Conservation (phyloP, 805 yeast genomes). For the Cyberlindnera maclurae region DNA sequence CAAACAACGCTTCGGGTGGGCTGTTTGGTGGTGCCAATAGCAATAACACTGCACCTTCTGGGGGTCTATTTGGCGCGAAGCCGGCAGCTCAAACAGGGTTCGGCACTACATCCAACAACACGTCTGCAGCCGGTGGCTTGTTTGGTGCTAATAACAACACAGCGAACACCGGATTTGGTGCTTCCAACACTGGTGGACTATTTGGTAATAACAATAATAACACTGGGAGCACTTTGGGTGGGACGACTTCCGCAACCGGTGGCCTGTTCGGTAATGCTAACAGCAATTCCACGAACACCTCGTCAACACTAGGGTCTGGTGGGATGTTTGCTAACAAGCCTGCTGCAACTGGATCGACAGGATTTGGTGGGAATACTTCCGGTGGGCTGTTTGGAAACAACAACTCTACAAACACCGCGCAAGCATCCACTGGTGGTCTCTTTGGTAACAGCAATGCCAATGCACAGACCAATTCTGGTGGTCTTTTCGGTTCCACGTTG, state of each 20-base stretch:
- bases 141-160: slow-evolving; percentile 32
- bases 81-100: slow-evolving; percentile 24
- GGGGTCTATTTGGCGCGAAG: slow-evolving; percentile 28
- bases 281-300: slow-evolving; percentile 14
- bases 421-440: slow-evolving; percentile 26
- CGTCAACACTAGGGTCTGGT: slow-evolving; percentile 22
- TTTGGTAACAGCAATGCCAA: slow-evolving; percentile 19
- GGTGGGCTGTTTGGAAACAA: slow-evolving; percentile 22
- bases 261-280: slow-evolving; percentile 34
- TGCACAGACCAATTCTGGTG: slow-evolving; percentile 22
- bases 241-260: slow-evolving; percentile 20
- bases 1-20: slow-evolving; percentile 24
- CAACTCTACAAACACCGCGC: slow-evolving; percentile 21
- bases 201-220: slow-evolving; percentile 31
- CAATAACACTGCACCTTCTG: slow-evolving; percentile 13
- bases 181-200: slow-evolving; percentile 24
- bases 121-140: slow-evolving; percentile 30
- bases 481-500: slow-evolving; percentile 29
- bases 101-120: slow-evolving; percentile 26
- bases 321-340: slow-evolving; percentile 37
- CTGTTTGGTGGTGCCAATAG: slow-evolving; percentile 31
- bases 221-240: slow-evolving; percentile 1
- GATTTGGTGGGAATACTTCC: slow-evolving; percentile 15
- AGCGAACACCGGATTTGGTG: slow-evolving; percentile 8
- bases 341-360: slow-evolving; percentile 18